These are phyloP conservation scores for Trichophyton verrucosum DNA, from an alignment of 2,329 filamentous ascomycete species.

Conservation along the genomic window DNA sequence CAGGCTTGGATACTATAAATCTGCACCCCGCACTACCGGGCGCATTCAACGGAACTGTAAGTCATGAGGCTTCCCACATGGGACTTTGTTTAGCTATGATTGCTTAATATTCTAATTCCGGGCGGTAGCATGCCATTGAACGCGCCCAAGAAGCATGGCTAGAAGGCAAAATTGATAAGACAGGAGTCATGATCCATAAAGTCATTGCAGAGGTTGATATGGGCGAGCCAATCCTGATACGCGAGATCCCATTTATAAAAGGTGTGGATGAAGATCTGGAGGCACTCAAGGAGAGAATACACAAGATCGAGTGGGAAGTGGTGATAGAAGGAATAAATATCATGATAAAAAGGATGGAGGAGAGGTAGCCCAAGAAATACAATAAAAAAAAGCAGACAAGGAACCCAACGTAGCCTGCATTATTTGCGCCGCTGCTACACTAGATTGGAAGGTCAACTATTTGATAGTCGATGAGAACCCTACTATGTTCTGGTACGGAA, in stretches of 20 bases:
- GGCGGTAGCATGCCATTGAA: slow-evolving; percentile 51
- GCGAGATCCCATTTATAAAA: slow-evolving; percentile 53
- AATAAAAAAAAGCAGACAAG: neutral
- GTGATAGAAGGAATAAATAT: slow-evolving; percentile 58
- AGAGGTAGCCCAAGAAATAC: slow-evolving; percentile 9
- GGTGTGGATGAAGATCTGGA: slow-evolving; percentile 51
- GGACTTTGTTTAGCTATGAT: neutral
- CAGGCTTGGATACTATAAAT: slow-evolving; percentile 62
- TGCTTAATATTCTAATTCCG: neutral
- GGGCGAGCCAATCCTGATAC: slow-evolving; percentile 58
- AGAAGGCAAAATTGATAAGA: slow-evolving; percentile 53
- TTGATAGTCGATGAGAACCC: no score
- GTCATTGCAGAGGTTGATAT: slow-evolving; percentile 70
- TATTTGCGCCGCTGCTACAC: no score
- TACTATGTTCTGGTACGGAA: no score
- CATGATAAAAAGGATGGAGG: slow-evolving; percentile 23
- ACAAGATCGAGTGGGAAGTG: slow-evolving; percentile 61
- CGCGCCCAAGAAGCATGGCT: slow-evolving; percentile 63
- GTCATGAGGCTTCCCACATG: neutral
- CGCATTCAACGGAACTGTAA: slow-evolving; percentile 4
- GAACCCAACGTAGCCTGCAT: neutral
- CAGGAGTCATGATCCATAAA: slow-evolving; percentile 81
- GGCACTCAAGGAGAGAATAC: slow-evolving; percentile 59
- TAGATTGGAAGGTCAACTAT: no score
- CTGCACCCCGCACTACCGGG: slow-evolving; percentile 65